These are phyloP conservation scores for Kandelia obovata DNA, from an alignment of 345 rosid species.

Conservation along the genomic window DNA sequence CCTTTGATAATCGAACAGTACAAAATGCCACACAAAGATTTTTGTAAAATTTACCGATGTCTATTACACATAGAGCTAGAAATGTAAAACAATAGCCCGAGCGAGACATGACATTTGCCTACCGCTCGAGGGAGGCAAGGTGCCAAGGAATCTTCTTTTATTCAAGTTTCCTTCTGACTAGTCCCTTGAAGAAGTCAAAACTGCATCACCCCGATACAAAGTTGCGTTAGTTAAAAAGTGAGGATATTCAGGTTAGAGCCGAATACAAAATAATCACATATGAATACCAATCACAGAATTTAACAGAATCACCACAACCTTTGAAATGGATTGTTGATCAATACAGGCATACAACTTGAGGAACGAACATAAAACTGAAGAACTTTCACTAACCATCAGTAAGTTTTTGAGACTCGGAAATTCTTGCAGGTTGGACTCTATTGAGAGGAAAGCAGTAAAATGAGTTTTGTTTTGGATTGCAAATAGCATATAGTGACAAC, in stretches of 20 bases:
- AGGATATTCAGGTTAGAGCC: no score
- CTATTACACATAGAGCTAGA: no score
- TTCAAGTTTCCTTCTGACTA: slow-evolving; percentile 72
- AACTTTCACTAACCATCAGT: background rate
- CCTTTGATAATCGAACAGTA: background rate
- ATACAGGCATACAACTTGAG: no score
- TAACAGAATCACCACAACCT: no score
- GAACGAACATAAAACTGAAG: no score
- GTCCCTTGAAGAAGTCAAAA: slow-evolving; percentile 91
- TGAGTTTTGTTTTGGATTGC: no score
- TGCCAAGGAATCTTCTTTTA: slow-evolving; percentile 33
- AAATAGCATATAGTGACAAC: background rate
- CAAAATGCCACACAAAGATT: background rate
- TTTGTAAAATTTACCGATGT: no score
- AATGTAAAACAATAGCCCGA: background rate
- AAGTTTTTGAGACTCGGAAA: background rate
- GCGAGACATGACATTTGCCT: slow-evolving; percentile 23
- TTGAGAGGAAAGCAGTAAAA: no score
- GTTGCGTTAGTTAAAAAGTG: no score
- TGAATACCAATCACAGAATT: no score
- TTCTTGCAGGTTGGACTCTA: background rate
- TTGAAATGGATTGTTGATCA: no score
- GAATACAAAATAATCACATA: no score
- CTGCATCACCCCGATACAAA: slow-evolving; percentile 35
- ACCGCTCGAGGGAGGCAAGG: slow-evolving; percentile 8